Evolutionary conservation across 768 basidiomycete species (phyloP).

Genomic region (Agaricus blazei): DNA sequence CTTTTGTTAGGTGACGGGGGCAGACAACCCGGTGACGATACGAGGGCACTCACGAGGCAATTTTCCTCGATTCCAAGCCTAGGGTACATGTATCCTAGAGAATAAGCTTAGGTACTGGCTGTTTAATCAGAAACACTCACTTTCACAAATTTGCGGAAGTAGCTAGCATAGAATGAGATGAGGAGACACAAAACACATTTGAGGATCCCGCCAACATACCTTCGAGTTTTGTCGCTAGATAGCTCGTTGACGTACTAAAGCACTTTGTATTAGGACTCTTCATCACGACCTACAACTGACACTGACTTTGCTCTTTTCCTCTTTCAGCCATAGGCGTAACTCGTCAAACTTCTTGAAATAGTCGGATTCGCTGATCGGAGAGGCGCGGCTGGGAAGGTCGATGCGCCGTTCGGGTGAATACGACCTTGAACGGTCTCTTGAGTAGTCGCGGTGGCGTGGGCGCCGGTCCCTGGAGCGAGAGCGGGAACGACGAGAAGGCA

Average conservation of each 20-base stretch:
- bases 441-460: constrained; percentile 15
- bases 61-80: constrained; percentile 83
- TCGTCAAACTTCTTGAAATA: constrained; percentile 89
- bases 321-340: constrained; percentile 83
- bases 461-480: constrained; percentile 25
- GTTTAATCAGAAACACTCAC: constrained; percentile 27
- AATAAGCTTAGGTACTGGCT: constrained; percentile 3
- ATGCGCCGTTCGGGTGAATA: constrained; percentile 38
- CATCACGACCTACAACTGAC: neutral
- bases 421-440: constrained; percentile 32
- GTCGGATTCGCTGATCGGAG: constrained; percentile 74
- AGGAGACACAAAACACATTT: constrained; percentile 15
- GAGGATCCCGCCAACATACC: constrained; percentile 33
- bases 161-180: constrained; percentile 42
- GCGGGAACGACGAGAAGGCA: constrained; percentile 34
- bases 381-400: constrained; percentile 49
- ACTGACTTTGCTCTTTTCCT: constrained; percentile 43
- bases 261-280: neutral
- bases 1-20: neutral
- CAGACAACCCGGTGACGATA: neutral
- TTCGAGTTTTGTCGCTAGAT: constrained; percentile 75
- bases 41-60: constrained; percentile 46
- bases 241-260: constrained; percentile 82
- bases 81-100: constrained; percentile 2
- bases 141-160: constrained; percentile 92